Percentiles rank a stretch among this genome's conserved stretches.
phyloP scores from a whole-genome alignment of 208 protist genomes.

The Wallacemonas sp. region DNA sequence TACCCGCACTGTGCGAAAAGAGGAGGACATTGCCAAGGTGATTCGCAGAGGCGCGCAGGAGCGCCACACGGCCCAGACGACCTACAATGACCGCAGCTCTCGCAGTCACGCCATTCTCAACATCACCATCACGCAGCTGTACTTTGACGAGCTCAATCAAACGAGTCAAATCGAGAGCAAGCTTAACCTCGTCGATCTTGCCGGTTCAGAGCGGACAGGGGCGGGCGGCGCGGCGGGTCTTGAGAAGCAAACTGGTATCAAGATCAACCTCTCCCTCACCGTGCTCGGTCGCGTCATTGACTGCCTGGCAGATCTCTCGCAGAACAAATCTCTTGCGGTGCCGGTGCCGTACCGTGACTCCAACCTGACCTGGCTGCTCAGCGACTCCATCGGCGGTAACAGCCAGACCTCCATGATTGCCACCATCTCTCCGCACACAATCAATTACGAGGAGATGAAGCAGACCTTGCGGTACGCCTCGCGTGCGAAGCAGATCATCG shows the following conservation, averaged over 20 bases:
- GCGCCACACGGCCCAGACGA: conserved; percentile 81
- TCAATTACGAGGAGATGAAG: conserved; percentile 80
- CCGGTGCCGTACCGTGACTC: conserved; percentile 53
- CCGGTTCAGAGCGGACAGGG: conserved; percentile 88
- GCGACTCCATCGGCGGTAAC: conserved; percentile 68
- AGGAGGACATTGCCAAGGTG: conserved; percentile 68
- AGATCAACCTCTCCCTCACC: conserved; percentile 93
- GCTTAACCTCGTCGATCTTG: conserved; percentile 94
- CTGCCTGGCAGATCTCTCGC: conserved; percentile 71
- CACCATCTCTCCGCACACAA: conserved; percentile 67
- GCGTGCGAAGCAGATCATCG: conserved; percentile 80
- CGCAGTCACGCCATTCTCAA: conserved; percentile 90
- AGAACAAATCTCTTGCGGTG: conserved; percentile 46
- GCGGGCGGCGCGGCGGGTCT: conserved; percentile 59
- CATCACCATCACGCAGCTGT: conserved; percentile 66
- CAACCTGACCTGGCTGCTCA: conserved; percentile 63
- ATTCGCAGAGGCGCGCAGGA: conserved; percentile 75
- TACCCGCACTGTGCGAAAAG: conserved; percentile 42
- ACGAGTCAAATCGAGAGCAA: conserved; percentile 61
- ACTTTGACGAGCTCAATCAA: conserved; percentile 52
- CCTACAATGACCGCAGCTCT: conserved; percentile 88
- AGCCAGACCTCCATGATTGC: conserved; percentile 91
- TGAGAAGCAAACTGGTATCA: conserved; percentile 75
- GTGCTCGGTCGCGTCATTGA: conserved; percentile 91
- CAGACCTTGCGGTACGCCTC: conserved; percentile 81